These are phyloP conservation scores for Blastomyces gilchristii DNA, from an alignment of 2,329 filamentous ascomycete species.

Conservation along the genomic window DNA sequence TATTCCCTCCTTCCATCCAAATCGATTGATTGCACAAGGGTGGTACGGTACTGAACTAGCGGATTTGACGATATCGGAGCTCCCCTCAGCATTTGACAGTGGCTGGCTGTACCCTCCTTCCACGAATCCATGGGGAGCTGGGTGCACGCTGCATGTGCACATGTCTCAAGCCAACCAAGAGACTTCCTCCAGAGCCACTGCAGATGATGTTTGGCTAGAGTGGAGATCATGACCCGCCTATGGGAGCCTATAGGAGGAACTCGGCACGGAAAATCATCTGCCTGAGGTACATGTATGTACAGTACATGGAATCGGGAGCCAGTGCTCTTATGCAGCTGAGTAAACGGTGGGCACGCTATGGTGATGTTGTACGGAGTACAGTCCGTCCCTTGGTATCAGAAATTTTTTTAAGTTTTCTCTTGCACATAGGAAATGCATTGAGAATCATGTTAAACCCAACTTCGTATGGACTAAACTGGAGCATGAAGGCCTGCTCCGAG, in stretches of 20 bases:
- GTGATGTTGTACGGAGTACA: no score
- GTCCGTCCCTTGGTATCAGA: neutral
- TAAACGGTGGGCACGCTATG: neutral
- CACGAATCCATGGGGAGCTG: neutral
- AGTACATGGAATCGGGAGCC: neutral
- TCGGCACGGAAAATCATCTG: neutral
- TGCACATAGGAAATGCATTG: neutral
- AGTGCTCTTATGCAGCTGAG: neutral
- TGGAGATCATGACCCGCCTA: neutral
- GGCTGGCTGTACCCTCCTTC: slow-evolving; percentile 2
- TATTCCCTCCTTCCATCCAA: neutral
- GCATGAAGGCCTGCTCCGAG: neutral
- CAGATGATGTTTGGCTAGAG: neutral
- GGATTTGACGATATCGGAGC: neutral
- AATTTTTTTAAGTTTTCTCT: neutral
- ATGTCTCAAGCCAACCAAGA: neutral
- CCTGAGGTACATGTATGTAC: neutral
- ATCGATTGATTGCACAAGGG: neutral
- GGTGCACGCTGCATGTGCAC: neutral
- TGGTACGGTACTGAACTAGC: neutral
- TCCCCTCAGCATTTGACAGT: neutral
- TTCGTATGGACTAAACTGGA: neutral
- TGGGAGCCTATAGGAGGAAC: neutral
- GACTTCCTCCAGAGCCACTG: neutral
- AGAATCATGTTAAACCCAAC: neutral